A percentile compares a stretch with the other conserved stretches of the same genome.
Conservation (phyloP, 768 basidiomycete genomes). For the Rhizopogon roseolus region DNA sequence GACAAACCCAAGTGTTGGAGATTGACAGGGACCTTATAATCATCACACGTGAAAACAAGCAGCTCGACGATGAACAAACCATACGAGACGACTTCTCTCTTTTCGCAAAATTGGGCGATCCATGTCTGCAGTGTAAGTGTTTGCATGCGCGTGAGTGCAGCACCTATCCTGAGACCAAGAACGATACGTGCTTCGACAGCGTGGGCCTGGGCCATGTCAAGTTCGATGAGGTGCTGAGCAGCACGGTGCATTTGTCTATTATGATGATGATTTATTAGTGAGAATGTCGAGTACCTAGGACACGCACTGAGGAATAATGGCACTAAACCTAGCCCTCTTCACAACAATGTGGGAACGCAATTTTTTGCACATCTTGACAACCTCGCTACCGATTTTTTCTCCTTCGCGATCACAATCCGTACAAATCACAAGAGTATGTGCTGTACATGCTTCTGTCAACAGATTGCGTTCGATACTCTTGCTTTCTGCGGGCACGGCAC, state of each 20-base stretch:
- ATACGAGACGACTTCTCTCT: conserved; percentile 71
- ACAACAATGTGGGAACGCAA: conserved; percentile 70
- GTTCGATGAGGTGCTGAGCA: conserved; percentile 80
- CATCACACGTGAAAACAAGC: conserved; percentile 8
- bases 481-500: conserved; percentile 52
- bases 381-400: conserved; percentile 92
- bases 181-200: too few species aligned
- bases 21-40: conserved; percentile 87
- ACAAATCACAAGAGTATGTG: conserved; percentile 94
- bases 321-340: conserved; percentile 88
- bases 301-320: too few species aligned
- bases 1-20: conserved; percentile 96
- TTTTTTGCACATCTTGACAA: conserved; percentile 68
- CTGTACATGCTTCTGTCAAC: conserved; percentile 60
- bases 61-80: conserved; percentile 42
- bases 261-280: not conserved
- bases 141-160: conserved; percentile 91
- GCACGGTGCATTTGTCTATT: conserved; percentile 92
- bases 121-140: conserved; percentile 66
- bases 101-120: conserved; percentile 54
- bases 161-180: conserved; percentile 87
- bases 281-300: not conserved
- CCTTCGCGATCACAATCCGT: conserved; percentile 99
- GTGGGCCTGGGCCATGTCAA: too few species aligned
- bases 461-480: conserved; percentile 79